Evolutionary conservation across 495 filamentous ascomycete genomes (phyloP).

Genomic region (Aspergillus homomorphus): DNA sequence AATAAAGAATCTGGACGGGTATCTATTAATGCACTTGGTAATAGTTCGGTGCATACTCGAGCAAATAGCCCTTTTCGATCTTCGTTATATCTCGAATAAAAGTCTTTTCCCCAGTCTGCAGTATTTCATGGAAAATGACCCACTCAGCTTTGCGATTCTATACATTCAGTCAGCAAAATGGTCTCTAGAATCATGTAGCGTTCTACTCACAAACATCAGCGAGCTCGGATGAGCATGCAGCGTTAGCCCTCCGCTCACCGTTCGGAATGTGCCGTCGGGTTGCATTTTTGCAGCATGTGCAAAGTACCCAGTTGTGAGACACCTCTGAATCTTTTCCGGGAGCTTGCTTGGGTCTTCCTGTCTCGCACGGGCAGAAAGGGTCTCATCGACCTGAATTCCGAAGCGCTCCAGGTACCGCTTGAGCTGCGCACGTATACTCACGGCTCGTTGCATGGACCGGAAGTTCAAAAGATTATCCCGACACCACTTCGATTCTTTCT

Average conservation of each 20-base stretch:
- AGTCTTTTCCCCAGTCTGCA: constrained; percentile 86
- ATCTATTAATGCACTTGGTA: constrained; percentile 57
- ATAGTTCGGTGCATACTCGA: constrained; percentile 85
- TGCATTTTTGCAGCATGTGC: constrained; percentile 96
- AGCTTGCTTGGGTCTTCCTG: constrained; percentile 41
- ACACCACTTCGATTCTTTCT: constrained; percentile 84
- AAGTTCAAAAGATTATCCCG: constrained; percentile 83
- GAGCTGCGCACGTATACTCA: constrained; percentile 82
- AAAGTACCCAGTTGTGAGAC: constrained; percentile 90
- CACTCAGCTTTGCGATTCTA: constrained; percentile 93
- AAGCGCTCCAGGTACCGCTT: constrained; percentile 86
- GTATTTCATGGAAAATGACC: constrained; percentile 94
- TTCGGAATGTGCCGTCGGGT: constrained; percentile 85
- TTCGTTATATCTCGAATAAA: constrained; percentile 90
- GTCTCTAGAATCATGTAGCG: background rate
- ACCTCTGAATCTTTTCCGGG: constrained; percentile 74
- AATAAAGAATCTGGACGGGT: background rate
- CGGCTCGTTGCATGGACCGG: constrained; percentile 74
- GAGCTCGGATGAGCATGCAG: constrained; percentile 90
- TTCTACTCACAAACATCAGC: constrained; percentile 75
- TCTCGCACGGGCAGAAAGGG: constrained; percentile 31
- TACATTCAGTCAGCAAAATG: constrained; percentile 20
- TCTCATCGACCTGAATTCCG: constrained; percentile 68
- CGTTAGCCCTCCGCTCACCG: constrained; percentile 66
- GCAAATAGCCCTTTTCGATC: constrained; percentile 85